A percentile compares a stretch with the other conserved stretches of the same genome.
These are phyloP conservation scores for Tympanopsis confertula DNA, from an alignment of 2,329 filamentous ascomycete genomes.

Conservation along the genomic window DNA sequence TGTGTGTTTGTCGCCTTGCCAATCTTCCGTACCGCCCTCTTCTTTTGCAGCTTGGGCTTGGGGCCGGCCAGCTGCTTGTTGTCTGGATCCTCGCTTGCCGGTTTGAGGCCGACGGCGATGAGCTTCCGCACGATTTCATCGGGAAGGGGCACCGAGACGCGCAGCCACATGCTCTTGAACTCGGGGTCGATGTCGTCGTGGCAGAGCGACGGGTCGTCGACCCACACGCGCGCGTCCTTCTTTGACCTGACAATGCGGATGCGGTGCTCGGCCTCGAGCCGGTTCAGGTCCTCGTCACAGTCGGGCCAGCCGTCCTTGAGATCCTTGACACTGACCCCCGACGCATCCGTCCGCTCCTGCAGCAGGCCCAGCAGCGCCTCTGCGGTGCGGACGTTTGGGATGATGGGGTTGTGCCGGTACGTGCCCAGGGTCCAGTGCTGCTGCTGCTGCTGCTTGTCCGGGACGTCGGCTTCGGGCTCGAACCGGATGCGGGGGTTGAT, in stretches of 20 bases:
- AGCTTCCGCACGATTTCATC: slow-evolving; percentile 71
- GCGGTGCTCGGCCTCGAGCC: slow-evolving; percentile 66
- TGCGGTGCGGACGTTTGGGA: slow-evolving; percentile 65
- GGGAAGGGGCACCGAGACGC: slow-evolving; percentile 62
- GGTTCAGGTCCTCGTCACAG: slow-evolving; percentile 67
- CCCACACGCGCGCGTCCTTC: slow-evolving; percentile 87
- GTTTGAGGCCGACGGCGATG: slow-evolving; percentile 67
- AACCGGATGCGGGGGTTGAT: slow-evolving; percentile 48
- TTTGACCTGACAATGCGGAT: slow-evolving; percentile 80
- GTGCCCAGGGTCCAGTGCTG: slow-evolving; percentile 58
- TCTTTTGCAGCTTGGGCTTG: slow-evolving; percentile 64
- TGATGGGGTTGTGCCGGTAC: slow-evolving; percentile 76
- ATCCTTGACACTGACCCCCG: slow-evolving; percentile 74
- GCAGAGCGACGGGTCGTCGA: slow-evolving; percentile 69
- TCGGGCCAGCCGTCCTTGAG: slow-evolving; percentile 92
- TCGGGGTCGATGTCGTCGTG: slow-evolving; percentile 63
- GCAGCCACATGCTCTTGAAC: slow-evolving; percentile 74
- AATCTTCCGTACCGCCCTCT: slow-evolving; percentile 49
- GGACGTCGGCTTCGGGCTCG: slow-evolving; percentile 27
- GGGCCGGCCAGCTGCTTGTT: slow-evolving; percentile 41
- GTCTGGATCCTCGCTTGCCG: slow-evolving; percentile 68
- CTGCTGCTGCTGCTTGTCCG: slow-evolving; percentile 39
- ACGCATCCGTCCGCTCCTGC: slow-evolving; percentile 69
- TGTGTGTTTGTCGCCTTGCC: slow-evolving; percentile 81
- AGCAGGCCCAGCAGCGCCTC: slow-evolving; percentile 71